Percentiles rank a stretch among this genome's conserved stretches.
phyloP scores from a whole-genome alignment of 2,329 filamentous ascomycete genomes.

The Fusarium poae region DNA sequence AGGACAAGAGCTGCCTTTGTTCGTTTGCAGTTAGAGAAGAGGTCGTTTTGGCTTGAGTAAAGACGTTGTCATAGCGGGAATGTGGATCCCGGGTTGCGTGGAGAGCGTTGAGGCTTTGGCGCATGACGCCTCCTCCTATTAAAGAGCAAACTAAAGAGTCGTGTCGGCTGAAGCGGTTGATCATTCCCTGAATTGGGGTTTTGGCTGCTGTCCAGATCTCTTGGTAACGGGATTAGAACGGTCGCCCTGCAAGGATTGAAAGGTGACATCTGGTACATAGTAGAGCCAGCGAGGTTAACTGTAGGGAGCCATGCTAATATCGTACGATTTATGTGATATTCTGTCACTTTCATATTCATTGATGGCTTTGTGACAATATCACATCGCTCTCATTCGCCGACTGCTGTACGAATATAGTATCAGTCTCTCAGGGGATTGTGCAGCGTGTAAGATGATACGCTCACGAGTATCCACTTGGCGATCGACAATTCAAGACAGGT shows the following conservation, averaged over 20 bases:
- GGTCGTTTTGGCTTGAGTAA: slow-evolving; percentile 3
- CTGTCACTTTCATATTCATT: background rate
- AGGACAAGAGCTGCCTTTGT: background rate
- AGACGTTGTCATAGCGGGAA: background rate
- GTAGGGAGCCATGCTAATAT: background rate
- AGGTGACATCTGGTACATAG: background rate
- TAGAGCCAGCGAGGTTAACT: background rate
- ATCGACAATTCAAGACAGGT: slow-evolving; percentile 2
- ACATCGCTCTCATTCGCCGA: background rate
- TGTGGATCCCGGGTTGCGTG: slow-evolving; percentile 20
- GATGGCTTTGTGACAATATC: background rate
- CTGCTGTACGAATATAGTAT: background rate
- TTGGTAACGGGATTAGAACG: slow-evolving; percentile 13
- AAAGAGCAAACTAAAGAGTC: slow-evolving; percentile 6
- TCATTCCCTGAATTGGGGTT: background rate
- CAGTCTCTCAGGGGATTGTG: background rate
- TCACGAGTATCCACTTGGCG: slow-evolving; percentile 17
- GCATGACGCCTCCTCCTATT: slow-evolving; percentile 29
- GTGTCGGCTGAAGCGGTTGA: slow-evolving; percentile 15
- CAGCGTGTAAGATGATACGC: slow-evolving; percentile 38
- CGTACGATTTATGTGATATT: background rate
- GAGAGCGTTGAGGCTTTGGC: slow-evolving; percentile 29
- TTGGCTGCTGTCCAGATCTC: slow-evolving; percentile 12
- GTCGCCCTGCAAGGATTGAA: background rate
- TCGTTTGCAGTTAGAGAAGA: slow-evolving; percentile 9